Evolutionary conservation across 192 early-diverging fungal species (phyloP).

Genomic region (Linnemannia elongata): DNA sequence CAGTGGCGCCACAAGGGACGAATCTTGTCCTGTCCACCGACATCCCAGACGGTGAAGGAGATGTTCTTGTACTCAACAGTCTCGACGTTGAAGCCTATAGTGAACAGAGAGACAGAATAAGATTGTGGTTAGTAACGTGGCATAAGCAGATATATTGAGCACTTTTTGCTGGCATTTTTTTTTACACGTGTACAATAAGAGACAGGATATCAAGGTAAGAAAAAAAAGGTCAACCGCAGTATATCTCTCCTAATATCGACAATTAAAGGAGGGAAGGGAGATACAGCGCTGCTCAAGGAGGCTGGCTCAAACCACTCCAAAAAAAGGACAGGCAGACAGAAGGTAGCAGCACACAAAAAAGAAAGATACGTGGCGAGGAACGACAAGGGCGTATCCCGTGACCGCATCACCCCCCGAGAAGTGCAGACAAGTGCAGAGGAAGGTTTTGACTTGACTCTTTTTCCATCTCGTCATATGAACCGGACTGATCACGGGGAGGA

Average conservation of each 20-base stretch:
- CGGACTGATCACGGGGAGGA: background rate
- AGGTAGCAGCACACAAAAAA: background rate
- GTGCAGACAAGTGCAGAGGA: background rate
- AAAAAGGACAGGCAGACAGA: background rate
- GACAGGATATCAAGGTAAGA: background rate
- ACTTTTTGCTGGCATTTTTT: background rate
- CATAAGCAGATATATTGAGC: background rate
- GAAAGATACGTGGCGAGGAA: constrained; percentile 7
- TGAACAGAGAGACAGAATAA: background rate
- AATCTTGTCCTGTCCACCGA: constrained; percentile 99
- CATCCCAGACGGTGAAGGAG: constrained; percentile 98
- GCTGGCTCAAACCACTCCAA: constrained; percentile 3
- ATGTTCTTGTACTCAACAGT: constrained; percentile 99
- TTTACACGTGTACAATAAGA: background rate
- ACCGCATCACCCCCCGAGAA: background rate
- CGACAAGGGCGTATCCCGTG: constrained; percentile 2
- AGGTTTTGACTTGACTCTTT: background rate
- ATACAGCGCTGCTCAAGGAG: constrained; percentile 3
- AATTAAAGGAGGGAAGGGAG: background rate
- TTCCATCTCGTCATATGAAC: constrained; percentile 8
- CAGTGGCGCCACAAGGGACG: constrained; percentile 98
- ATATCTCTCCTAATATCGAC: background rate
- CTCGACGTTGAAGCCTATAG: constrained; percentile 96
- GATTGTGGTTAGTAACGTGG: constrained; percentile 9
- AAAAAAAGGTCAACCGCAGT: background rate